Percentiles rank a stretch among this genome's conserved stretches.
Conservation (phyloP, 352 stramenopile genomes). For the Pythium insidiosum region DNA sequence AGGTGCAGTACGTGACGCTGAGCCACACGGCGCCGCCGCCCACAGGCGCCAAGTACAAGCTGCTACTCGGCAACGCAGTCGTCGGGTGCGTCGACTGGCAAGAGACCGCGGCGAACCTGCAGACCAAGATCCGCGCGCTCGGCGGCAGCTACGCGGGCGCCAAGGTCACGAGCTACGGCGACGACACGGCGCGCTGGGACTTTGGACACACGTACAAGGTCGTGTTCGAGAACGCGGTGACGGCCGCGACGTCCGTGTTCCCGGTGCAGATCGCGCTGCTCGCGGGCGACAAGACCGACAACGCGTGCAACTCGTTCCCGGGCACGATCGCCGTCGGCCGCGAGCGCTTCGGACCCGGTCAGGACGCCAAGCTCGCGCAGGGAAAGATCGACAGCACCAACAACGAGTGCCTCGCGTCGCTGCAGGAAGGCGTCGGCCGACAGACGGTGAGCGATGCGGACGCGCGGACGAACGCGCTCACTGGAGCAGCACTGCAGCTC, state of each 20-base stretch:
- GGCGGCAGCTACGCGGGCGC: constrained; percentile 21
- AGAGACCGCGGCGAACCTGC: constrained; percentile 8
- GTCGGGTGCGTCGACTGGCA: constrained; percentile 40
- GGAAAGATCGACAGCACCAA: constrained; percentile 39
- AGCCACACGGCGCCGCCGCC: constrained; percentile 7
- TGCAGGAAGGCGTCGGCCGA: constrained; percentile 30
- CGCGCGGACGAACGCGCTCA: constrained; percentile 24
- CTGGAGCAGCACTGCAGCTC: constrained; percentile 27
- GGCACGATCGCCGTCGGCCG: constrained; percentile 20
- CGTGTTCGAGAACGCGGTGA: constrained; percentile 39
- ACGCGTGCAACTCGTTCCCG: constrained; percentile 23
- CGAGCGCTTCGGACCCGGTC: constrained; percentile 36
- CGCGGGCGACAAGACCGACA: constrained; percentile 12
- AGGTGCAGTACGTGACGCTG: constrained; percentile 57
- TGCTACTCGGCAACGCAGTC: constrained; percentile 10
- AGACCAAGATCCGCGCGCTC: constrained; percentile 16
- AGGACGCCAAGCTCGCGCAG: constrained; percentile 37
- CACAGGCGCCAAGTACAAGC: constrained; percentile 15
- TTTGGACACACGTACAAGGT: constrained; percentile 62
- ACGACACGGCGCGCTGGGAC: constrained; percentile 53
- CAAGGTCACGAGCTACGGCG: constrained; percentile 28
- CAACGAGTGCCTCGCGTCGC: constrained; percentile 42
- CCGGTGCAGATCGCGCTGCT: constrained; percentile 35
- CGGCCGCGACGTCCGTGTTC: constrained; percentile 20
- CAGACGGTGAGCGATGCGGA: constrained; percentile 28